Base-by-base conservation (phyloP, 208 protist species). In the Herpetomonas tarakana region DNA sequence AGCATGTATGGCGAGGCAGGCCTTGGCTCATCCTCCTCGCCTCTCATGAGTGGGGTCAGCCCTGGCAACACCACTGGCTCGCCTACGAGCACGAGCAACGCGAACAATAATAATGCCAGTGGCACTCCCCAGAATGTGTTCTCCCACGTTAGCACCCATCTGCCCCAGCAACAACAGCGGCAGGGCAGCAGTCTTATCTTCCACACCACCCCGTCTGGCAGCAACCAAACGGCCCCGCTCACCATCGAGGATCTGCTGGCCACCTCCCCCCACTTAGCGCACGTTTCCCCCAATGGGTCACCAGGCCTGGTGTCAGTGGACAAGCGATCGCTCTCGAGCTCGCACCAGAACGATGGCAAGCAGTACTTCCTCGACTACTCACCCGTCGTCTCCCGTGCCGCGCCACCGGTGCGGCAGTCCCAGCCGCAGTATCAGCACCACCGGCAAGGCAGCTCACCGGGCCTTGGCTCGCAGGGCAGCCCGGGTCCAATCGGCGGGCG, bases 341-440 rank as follows among this genome's bases (percentile, higher is more conserved):
- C 9, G 9, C 14, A 41, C 35, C 35, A 41, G 35, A 71, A 77
- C 41, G 71, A 77, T 29, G 59, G 56, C 38, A 58, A 65, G 22
- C 56, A 72, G 65, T 77, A 77, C 57, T 72, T 72, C 29, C 61
- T 77, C 21, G 71, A 77, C 41, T 77, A 65, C 61, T 68, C 60
- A 3, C 61, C 64, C 18, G 45, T 25, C 38, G 14, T 41, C 9
- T 14, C 35, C 35, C 35, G 35, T 14, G 14, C 35, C 35, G 35
- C 35, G 9, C 35, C 35, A 6, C 35, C 14, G 9, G 9, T 18
- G 9, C 9, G 9, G 14, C 35, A 41, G 35, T 18, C 9, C 35
- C 35, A 41, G 35, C 35, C 9, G 9, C 9, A 6, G 35, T 41
- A 41, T 14, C 6, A 14, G 9, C 6, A 6, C 9, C 14, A 41